Evolutionary conservation across 2,329 filamentous ascomycete species (phyloP).

Genomic region (Clonostachys rhizophaga): DNA sequence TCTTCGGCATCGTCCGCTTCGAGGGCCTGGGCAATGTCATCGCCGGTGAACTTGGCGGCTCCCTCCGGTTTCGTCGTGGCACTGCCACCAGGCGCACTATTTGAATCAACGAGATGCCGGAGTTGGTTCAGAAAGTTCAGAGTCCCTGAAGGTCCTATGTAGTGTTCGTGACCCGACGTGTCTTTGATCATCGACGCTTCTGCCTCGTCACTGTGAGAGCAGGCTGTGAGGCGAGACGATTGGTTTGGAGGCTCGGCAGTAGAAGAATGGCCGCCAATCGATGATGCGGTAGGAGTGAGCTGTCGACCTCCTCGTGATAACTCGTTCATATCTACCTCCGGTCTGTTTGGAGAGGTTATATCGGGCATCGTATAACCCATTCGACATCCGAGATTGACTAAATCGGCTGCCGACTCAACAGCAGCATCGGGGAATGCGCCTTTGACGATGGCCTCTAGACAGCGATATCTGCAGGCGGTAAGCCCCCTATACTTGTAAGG

Average conservation of each 20-base stretch:
- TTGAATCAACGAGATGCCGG: conserved; percentile 17
- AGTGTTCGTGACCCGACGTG: conserved; percentile 24
- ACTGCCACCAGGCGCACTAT: background rate
- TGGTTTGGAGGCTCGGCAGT: background rate
- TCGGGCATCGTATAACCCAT: conserved; percentile 27
- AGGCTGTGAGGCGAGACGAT: background rate
- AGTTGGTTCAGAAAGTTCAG: conserved; percentile 27
- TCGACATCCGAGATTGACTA: conserved; percentile 18
- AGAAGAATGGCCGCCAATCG: background rate
- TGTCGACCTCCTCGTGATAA: conserved; percentile 3
- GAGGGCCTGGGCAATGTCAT: conserved; percentile 14
- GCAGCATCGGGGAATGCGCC: conserved; percentile 23
- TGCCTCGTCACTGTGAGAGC: conserved; percentile 8
- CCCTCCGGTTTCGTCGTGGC: background rate
- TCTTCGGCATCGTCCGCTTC: conserved; percentile 10
- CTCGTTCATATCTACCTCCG: conserved; percentile 8
- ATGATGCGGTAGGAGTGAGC: background rate
- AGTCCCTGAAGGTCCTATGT: conserved; percentile 28
- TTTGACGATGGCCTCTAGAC: conserved; percentile 27
- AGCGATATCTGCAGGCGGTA: conserved; percentile 12
- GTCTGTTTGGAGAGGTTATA: conserved; percentile 9
- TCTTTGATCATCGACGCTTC: conserved; percentile 20
- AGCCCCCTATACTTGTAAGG: background rate
- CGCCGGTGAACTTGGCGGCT: background rate
- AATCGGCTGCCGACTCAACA: conserved; percentile 17